These are phyloP conservation scores for Colletotrichum liaoningense DNA, from an alignment of 2,329 filamentous ascomycete genomes.

Conservation along the genomic window DNA sequence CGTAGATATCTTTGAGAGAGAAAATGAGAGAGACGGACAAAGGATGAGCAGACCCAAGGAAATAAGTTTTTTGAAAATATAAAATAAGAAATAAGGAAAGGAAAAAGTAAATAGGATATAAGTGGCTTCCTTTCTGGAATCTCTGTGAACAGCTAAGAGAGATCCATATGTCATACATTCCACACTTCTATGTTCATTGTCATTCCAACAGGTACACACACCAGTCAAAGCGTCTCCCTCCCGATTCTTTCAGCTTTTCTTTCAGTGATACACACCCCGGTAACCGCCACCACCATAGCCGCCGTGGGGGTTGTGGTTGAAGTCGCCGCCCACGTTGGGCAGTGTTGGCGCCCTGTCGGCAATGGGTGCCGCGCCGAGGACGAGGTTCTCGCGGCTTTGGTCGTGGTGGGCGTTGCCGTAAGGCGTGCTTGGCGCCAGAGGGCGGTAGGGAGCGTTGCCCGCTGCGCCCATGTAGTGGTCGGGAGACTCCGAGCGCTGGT, in stretches of 20 bases:
- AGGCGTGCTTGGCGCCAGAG: conserved; percentile 50
- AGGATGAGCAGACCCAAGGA: conserved; percentile 25
- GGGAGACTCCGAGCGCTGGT: conserved; percentile 44
- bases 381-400: conserved; percentile 51
- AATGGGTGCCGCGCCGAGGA: conserved; percentile 53
- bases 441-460: conserved; percentile 43
- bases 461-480: conserved; percentile 45
- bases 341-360: conserved; percentile 48
- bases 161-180: conserved; percentile 30
- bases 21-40: not conserved
- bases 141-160: conserved; percentile 12
- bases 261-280: conserved; percentile 33
- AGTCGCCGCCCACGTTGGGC: conserved; percentile 38
- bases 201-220: not conserved
- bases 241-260: not conserved
- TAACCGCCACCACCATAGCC: conserved; percentile 34
- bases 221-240: not conserved
- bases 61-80: conserved; percentile 14
- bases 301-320: conserved; percentile 1
- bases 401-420: conserved; percentile 37
- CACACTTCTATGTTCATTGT: conserved; percentile 33
- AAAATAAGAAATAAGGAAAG: conserved; percentile 35
- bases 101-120: conserved; percentile 30
- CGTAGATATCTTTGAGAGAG: too few relatives aligned
- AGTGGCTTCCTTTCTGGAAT: conserved; percentile 27